A percentile compares a stretch with the other conserved stretches of the same genome.
Conservation (phyloP, 768 basidiomycete species). For the Termitomyces bulborhizus region DNA sequence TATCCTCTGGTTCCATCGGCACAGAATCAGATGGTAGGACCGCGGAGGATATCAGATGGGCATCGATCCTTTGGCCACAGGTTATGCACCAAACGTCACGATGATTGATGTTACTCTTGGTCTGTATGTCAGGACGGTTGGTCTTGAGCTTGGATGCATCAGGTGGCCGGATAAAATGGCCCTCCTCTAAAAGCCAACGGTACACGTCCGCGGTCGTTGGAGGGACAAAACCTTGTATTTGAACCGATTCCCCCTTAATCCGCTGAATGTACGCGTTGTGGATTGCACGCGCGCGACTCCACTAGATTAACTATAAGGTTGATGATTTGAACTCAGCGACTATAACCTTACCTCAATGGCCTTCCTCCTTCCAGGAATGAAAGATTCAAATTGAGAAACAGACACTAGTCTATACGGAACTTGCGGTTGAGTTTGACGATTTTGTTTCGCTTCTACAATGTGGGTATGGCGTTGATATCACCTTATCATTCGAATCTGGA, state of each 20-base stretch:
- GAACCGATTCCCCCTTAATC: constrained; percentile 8
- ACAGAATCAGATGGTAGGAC: constrained; percentile 1
- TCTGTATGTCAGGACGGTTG: constrained; percentile 1
- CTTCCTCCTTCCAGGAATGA: constrained; percentile 40
- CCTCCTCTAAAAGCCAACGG: constrained; percentile 37
- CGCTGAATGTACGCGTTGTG: constrained; percentile 31
- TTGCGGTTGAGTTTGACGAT: constrained; percentile 14
- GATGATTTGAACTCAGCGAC: neutral
- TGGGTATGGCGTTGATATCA: neutral
- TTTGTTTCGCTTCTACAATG: constrained; percentile 20
- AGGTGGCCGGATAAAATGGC: constrained; percentile 25
- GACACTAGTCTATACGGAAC: constrained; percentile 36
- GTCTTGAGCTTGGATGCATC: neutral
- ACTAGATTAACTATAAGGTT: constrained; percentile 23
- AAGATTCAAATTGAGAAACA: constrained; percentile 26
- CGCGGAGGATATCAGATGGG: constrained; percentile 15
- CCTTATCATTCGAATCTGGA: neutral
- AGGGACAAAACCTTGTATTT: constrained; percentile 14
- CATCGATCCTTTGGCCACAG: constrained; percentile 24
- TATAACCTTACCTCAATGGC: constrained; percentile 39
- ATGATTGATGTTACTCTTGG: neutral
- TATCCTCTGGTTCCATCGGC: constrained; percentile 1
- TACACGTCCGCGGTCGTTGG: constrained; percentile 39
- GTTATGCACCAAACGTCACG: constrained; percentile 23
- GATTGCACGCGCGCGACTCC: constrained; percentile 41